Evolutionary conservation across 495 filamentous ascomycete species (phyloP), one percentile per base, ranked within the genome.

Genomic region (Chaetomidium leptoderma): DNA sequence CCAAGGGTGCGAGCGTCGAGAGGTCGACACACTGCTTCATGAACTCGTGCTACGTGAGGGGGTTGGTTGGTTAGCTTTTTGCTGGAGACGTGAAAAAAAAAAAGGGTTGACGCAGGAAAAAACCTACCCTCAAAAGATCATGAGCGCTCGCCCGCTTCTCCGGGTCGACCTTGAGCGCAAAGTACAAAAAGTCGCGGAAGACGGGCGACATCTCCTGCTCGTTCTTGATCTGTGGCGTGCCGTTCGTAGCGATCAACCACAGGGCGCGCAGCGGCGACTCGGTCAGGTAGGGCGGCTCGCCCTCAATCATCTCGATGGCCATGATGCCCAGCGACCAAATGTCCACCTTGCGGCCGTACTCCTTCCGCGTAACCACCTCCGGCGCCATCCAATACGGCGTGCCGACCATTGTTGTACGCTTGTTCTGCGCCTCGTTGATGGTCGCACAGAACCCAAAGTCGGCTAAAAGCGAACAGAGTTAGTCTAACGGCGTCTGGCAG

Each of bases 291-390:
- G 93, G 93, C 16, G 93, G 93, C 66, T 98, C 93, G 61, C 93
- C 95, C 74, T 98, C 93, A 59, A 98, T 96, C 93, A 98, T 98
- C 71, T 98, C 93, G 63, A 98, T 98, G n/a, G 93, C 91, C 93
- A 98, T 98, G 72, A 98, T 98, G 54, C 93, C 93, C 48, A 98
- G 73, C 67, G 88, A 93, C 93, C 93, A 98, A 63, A 98, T 97
- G 68, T 98, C 93, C 50, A 98, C 91, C 69, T 98, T 98, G 47
- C 93, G 87, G 60, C 93, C 95, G 70, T 98, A 98, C 70, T 97
- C 93, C 69, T 98, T 97, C 17, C 91, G 79, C 5, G 91, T 97
- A 10, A 98, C 93, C 19, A 98, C 92, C 70, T 98, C 93, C 4
- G 93, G 93, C 4, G 93, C 93, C 93, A 98, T 98, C 93, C 93